Conservation (phyloP, 2,329 filamentous ascomycete genomes). For the Aspergillus piperis region DNA sequence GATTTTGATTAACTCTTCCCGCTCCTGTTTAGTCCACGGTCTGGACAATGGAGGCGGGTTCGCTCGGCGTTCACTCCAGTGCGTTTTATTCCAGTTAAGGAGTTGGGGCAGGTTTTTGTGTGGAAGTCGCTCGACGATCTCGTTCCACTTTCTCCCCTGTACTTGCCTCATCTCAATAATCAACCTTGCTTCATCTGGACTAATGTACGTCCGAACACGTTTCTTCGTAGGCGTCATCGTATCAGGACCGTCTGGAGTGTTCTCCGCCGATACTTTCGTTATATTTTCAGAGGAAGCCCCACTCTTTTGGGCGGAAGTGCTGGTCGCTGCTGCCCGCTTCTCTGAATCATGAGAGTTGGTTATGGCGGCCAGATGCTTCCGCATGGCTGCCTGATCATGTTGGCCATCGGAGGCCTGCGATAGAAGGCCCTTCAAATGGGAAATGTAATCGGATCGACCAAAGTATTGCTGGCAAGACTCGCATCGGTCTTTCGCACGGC, state of each 20-base stretch:
- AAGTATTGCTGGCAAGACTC: conserved; percentile 15
- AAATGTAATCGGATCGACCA: conserved; percentile 13
- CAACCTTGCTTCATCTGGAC: conserved; percentile 35
- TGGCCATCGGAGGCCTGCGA: conserved; percentile 12
- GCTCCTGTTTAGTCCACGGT: conserved; percentile 34
- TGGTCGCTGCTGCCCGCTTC: background rate
- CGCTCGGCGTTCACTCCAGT: conserved; percentile 31
- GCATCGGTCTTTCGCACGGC: conserved; percentile 13
- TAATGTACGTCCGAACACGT: conserved; percentile 21
- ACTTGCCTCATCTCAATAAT: conserved; percentile 34
- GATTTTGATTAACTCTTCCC: conserved; percentile 27
- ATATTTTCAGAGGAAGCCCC: conserved; percentile 3
- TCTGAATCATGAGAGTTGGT: conserved; percentile 11
- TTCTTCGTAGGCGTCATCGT: conserved; percentile 23
- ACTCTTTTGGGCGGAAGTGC: background rate
- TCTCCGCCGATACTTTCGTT: background rate
- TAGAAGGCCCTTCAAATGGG: conserved; percentile 13
- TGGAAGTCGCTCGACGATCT: conserved; percentile 33
- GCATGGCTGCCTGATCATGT: conserved; percentile 15
- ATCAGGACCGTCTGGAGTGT: background rate
- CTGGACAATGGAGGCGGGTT: conserved; percentile 29
- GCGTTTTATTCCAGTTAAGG: conserved; percentile 28
- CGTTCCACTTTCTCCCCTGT: conserved; percentile 30
- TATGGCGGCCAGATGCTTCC: conserved; percentile 8
- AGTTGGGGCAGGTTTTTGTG: conserved; percentile 25